Base-by-base conservation (phyloP, 73 alveolate genomes). In the Tetrahymena thermophila region DNA sequence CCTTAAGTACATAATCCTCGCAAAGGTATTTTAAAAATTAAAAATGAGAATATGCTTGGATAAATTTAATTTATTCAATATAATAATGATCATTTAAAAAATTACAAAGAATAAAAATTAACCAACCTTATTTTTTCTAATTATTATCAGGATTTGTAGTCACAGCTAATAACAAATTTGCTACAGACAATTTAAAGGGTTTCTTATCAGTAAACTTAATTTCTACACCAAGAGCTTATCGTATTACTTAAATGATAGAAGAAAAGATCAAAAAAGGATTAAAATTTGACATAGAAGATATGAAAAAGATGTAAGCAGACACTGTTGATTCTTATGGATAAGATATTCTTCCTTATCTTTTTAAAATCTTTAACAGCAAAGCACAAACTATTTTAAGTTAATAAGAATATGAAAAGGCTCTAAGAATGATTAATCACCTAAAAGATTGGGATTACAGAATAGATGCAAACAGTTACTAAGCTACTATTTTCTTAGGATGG, bases 1-100 rank as follows among this genome's bases (percentile, higher is more conserved):
- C 99, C 99, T 35, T 71, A 96, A 55, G 96, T 98, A 25, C 93
- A 96, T 23, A 99, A 98, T 96, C 99, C 99, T 28, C 94, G 96
- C 85, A 98, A 98, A 95, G 99, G 99, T 31, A 50, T 50, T 19
- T 50, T 50, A 1, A 50, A 50, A 50, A 50, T 50, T 10, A 2
- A 50, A 1, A 50, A 14, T 11, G 23, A 50, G 83, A 8, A 37
- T 37, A 37, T 37, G 6, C n/a, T 2, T 37, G 10, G 10, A 40
- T 40, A 40, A 40, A 40, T 40, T 40, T 40, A 37, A 37, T 37
- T 37, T n/a, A n/a, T n/a, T n/a, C n/a, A n/a, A n/a, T n/a, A n/a
- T n/a, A n/a, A n/a, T n/a, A n/a, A n/a, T n/a, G n/a, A n/a, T n/a
- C n/a, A n/a, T n/a, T n/a, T n/a, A n/a, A n/a, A n/a, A n/a, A n/a